These are phyloP conservation scores for Aciculosporium take DNA, from an alignment of 2,329 filamentous ascomycete species.

Conservation along the genomic window DNA sequence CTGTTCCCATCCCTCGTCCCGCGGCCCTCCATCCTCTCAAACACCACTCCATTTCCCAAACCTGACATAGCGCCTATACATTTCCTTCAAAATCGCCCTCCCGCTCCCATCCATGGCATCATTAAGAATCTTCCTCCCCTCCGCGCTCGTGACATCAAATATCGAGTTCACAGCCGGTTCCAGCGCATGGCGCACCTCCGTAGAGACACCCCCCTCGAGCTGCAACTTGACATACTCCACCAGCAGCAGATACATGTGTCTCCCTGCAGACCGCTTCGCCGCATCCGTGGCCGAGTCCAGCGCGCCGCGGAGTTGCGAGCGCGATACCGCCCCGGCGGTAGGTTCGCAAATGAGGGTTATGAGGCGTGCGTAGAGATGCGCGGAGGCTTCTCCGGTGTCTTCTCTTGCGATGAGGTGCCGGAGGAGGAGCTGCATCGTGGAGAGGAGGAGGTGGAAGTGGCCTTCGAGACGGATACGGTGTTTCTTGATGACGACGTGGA, in stretches of 20 bases:
- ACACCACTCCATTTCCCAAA: constrained; percentile 52
- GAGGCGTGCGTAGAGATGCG: constrained; percentile 38
- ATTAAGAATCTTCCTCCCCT: constrained; percentile 40
- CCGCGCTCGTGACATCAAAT: constrained; percentile 41
- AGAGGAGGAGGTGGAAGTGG: constrained; percentile 44
- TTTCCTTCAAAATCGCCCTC: constrained; percentile 40
- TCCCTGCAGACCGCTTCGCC: constrained; percentile 45
- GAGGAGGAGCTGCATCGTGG: constrained; percentile 41
- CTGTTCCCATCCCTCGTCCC: background rate
- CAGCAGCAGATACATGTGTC: constrained; percentile 47
- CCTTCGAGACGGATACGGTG: constrained; percentile 47
- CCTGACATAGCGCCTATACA: constrained; percentile 45
- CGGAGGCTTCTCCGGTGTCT: constrained; percentile 27
- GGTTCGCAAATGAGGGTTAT: constrained; percentile 47
- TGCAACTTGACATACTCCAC: constrained; percentile 47
- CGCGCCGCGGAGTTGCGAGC: constrained; percentile 26
- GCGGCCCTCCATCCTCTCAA: constrained; percentile 15
- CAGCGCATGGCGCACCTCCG: constrained; percentile 38
- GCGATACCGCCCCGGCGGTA: constrained; percentile 39
- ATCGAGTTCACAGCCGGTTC: constrained; percentile 44
- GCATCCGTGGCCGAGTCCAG: constrained; percentile 47
- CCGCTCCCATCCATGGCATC: constrained; percentile 46
- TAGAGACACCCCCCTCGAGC: constrained; percentile 38
- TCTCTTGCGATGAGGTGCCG: constrained; percentile 31
- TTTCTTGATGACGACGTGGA: constrained; percentile 42